A percentile compares a stretch with the other conserved stretches of the same genome.
phyloP scores from a whole-genome alignment of 805 yeast genomes.

The Candida broadrunensis region DNA sequence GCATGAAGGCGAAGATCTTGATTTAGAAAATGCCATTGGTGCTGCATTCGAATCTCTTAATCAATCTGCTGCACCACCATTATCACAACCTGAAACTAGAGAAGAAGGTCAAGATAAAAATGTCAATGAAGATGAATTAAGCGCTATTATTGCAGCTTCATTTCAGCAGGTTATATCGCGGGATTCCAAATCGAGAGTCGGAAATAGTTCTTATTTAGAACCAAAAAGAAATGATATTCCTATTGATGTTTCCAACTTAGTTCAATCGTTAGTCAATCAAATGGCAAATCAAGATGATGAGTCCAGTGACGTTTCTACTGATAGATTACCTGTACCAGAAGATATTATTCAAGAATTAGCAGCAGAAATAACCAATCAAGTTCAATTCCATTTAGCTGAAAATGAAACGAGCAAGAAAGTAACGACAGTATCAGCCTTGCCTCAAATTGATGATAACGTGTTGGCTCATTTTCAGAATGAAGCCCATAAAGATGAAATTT shows the following conservation, averaged over 20 bases:
- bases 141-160: conserved; percentile 18
- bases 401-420: conserved; percentile 9
- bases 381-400: conserved; percentile 21
- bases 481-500: conserved; percentile 21
- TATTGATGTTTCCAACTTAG: conserved; percentile 19
- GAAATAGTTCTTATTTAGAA: neutral
- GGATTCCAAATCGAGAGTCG: neutral
- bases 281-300: conserved; percentile 12
- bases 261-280: conserved; percentile 23
- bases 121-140: conserved; percentile 15
- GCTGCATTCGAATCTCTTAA: conserved; percentile 23
- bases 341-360: conserved; percentile 28
- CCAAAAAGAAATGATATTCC: neutral
- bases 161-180: conserved; percentile 12
- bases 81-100: neutral
- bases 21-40: conserved; percentile 6
- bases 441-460: conserved; percentile 33
- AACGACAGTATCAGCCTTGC: conserved; percentile 15
- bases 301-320: neutral
- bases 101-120: neutral
- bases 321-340: conserved; percentile 12
- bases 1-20: conserved; percentile 8
- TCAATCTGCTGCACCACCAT: neutral
- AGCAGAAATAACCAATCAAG: conserved; percentile 26
- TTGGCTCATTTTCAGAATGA: conserved; percentile 35